These are phyloP conservation scores for Fusarium lyarnte DNA, from an alignment of 2,329 filamentous ascomycete species.

Conservation along the genomic window DNA sequence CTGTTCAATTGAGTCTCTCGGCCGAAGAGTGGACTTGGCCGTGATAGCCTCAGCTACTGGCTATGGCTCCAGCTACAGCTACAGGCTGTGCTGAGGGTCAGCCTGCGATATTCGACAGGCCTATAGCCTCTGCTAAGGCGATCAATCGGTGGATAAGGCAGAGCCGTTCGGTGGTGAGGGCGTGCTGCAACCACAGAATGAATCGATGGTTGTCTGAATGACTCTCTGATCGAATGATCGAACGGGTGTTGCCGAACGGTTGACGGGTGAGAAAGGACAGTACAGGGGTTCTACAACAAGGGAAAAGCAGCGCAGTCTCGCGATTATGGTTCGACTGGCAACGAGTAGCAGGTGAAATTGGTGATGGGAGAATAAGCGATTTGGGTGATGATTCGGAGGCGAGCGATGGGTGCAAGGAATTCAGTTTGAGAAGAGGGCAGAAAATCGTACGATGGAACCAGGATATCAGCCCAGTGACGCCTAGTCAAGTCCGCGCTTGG, in stretches of 20 bases:
- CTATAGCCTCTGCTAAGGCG: constrained; percentile 9
- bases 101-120: constrained; percentile 3
- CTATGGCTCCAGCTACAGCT: not conserved
- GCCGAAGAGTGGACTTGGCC: constrained; percentile 18
- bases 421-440: constrained; percentile 40
- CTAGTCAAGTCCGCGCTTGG: constrained; percentile 37
- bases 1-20: constrained; percentile 14
- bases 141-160: constrained; percentile 10
- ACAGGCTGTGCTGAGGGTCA: constrained; percentile 5
- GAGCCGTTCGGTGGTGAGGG: constrained; percentile 16
- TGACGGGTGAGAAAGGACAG: constrained; percentile 23
- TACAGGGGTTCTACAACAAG: constrained; percentile 36
- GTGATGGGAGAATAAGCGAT: constrained; percentile 29
- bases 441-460: constrained; percentile 48
- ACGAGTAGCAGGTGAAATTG: constrained; percentile 33
- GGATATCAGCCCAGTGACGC: constrained; percentile 44
- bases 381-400: constrained; percentile 35
- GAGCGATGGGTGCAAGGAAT: constrained; percentile 42
- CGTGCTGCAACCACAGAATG: constrained; percentile 14
- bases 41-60: constrained; percentile 18
- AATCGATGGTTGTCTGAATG: constrained; percentile 24
- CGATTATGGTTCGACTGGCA: constrained; percentile 43
- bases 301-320: constrained; percentile 29
- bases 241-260: constrained; percentile 43
- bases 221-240: constrained; percentile 40